A percentile compares a stretch with the other conserved stretches of the same genome.
Conservation (phyloP, 805 yeast genomes). For the Zygotorulaspora florentina region DNA sequence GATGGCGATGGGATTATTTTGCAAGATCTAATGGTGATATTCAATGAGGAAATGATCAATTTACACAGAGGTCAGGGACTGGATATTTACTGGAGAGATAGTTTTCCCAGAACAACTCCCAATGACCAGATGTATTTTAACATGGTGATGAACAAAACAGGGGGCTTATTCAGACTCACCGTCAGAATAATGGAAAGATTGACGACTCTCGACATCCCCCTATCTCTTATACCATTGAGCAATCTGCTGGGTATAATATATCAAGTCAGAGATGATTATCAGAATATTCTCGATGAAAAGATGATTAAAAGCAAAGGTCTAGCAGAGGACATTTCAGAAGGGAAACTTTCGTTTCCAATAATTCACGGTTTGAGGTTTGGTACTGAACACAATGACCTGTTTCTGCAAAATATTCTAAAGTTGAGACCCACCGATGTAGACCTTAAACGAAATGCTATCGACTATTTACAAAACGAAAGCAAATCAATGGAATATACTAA, state of each 20-base stretch:
- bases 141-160: conserved; percentile 88
- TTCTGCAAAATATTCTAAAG: conserved; percentile 46
- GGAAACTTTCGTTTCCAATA: conserved; percentile 83
- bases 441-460: conserved; percentile 49
- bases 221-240: conserved; percentile 54
- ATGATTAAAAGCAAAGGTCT: conserved; percentile 64
- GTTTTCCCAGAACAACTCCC: conserved; percentile 44
- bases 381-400: conserved; percentile 35
- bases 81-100: conserved; percentile 86
- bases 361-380: conserved; percentile 54
- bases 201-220: conserved; percentile 10
- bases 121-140: conserved; percentile 57
- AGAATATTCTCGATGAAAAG: conserved; percentile 52
- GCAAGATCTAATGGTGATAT: conserved; percentile 38
- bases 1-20: conserved; percentile 18
- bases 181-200: conserved; percentile 54
- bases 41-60: conserved; percentile 70
- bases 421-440: conserved; percentile 48
- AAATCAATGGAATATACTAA: conserved; percentile 29
- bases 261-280: conserved; percentile 81
- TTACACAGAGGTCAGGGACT: conserved; percentile 88
- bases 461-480: conserved; percentile 39
- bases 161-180: conserved; percentile 79
- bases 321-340: conserved; percentile 85
- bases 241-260: conserved; percentile 76